A percentile compares a stretch with the other conserved stretches of the same genome.
phyloP scores from a whole-genome alignment of 805 yeast genomes.

The Candida khao-thaluensis region DNA sequence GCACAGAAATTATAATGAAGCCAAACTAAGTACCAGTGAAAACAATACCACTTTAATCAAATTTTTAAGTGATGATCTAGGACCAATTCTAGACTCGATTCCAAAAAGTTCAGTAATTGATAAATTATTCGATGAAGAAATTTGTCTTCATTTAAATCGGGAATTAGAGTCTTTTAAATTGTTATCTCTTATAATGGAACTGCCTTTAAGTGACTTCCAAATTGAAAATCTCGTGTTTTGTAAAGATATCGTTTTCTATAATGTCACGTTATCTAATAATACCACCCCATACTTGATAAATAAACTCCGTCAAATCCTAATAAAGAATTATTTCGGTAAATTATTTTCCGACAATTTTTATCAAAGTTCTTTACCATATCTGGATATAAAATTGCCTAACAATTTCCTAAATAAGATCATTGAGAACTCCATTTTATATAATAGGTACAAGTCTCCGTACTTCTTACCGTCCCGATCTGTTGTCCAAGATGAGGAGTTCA shows the following conservation, averaged over 20 bases:
- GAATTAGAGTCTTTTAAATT: slow-evolving; percentile 26
- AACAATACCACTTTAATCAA: slow-evolving; percentile 18
- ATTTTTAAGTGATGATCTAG: slow-evolving; percentile 24
- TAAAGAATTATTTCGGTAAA: slow-evolving; percentile 10
- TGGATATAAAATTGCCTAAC: slow-evolving; percentile 19
- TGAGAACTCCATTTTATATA: slow-evolving; percentile 12
- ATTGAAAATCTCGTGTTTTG: slow-evolving; percentile 14
- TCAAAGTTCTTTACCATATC: slow-evolving; percentile 15
- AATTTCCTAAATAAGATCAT: slow-evolving; percentile 25
- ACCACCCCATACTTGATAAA: slow-evolving; percentile 9
- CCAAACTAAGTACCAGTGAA: background rate
- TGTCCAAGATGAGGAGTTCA: slow-evolving; percentile 8
- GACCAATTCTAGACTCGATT: slow-evolving; percentile 28
- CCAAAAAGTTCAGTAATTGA: slow-evolving; percentile 5
- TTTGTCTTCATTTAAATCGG: slow-evolving; percentile 20
- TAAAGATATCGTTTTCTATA: slow-evolving; percentile 11
- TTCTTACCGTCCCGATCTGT: slow-evolving; percentile 28
- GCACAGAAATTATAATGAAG: slow-evolving; percentile 4
- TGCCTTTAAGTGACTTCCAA: slow-evolving; percentile 15
- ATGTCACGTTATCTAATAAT: slow-evolving; percentile 7
- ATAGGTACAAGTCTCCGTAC: slow-evolving; percentile 20
- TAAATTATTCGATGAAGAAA: slow-evolving; percentile 16
- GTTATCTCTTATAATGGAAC: slow-evolving; percentile 20
- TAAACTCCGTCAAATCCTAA: slow-evolving; percentile 11
- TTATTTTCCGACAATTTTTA: slow-evolving; percentile 16